phyloP scores from a whole-genome alignment of 208 protist species.

The Trypanosoma avium region DNA sequence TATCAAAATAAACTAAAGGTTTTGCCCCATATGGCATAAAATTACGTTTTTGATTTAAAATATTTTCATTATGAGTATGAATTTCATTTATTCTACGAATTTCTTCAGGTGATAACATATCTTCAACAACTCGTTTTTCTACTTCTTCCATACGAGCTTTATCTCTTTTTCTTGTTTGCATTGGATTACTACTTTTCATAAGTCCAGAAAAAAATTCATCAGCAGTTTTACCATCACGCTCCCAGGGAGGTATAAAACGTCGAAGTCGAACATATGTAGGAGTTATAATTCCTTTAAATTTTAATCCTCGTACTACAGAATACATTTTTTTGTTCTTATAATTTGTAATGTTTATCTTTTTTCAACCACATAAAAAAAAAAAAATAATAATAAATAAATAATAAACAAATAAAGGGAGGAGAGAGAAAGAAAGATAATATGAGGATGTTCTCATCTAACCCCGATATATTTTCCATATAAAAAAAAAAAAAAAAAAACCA shows the following conservation, averaged over 20 bases:
- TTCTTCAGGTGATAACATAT: slow-evolving; percentile 43
- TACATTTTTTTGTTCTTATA: neutral
- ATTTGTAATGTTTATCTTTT: no score
- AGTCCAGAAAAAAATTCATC: slow-evolving; percentile 82
- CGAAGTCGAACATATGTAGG: slow-evolving; percentile 14
- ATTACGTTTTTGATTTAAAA: slow-evolving; percentile 41
- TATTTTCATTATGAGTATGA: slow-evolving; percentile 43
- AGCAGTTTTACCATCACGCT: slow-evolving; percentile 72
- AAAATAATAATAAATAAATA: slow-evolving; percentile 2
- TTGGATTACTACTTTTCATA: slow-evolving; percentile 64
- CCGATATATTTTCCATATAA: no score
- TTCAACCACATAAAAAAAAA: no score
- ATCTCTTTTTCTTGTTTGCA: slow-evolving; percentile 42
- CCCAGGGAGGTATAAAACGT: slow-evolving; percentile 88
- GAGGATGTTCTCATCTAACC: no score
- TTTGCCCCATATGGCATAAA: slow-evolving; percentile 82
- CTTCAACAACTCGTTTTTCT: slow-evolving; percentile 14
- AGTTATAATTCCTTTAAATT: neutral
- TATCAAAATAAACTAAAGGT: slow-evolving; percentile 59
- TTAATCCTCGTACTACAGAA: neutral
- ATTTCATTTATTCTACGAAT: slow-evolving; percentile 44
- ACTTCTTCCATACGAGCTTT: slow-evolving; percentile 33
- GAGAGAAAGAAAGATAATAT: neutral
- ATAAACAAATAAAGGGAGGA: neutral
- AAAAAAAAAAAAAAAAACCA: slow-evolving; percentile 4